Base-by-base conservation (phyloP, 306 rosid species). In the Carpinus viminea region DNA sequence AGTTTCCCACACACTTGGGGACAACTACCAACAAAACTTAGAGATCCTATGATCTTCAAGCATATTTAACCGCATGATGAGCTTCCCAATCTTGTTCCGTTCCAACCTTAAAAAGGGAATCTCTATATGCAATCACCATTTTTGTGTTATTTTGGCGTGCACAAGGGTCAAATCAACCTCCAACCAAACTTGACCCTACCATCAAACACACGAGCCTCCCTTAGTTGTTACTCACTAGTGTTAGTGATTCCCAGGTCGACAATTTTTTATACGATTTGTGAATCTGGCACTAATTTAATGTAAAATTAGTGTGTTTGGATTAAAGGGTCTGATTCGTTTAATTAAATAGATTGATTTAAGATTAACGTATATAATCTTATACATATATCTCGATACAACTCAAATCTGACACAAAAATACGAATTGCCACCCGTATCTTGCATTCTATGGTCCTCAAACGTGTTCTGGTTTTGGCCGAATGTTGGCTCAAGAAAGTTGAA, bases 91-190 rank as follows among this genome's bases (percentile, higher is more conserved):
- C 15, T 60, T 52, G n/a, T 47, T 8, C 45, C 45, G 73, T 79
- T 62, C 46, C 8, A 15, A n/a, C 24, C 15, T 20, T 20, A 15
- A 57, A 24, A 57, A 21, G 34, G 65, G 65, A 21, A 4, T 11
- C 15, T 3, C 34, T 20, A 24, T 73, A 21, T 73, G 8, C 28
- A 43, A 12, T 45, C 21, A 31, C 4, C 5, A 3, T 41, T 41
- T 41, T 41, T 41, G 34, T 2, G 62, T 5, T 31, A 60, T 21
- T 34, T 51, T 24, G 7, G 45, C 45, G 8, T 41, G 45, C 45
- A 41, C 26, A 55, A 21, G 60, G 55, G 73, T 72, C 77, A 50
- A 38, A 72, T 51, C n/a, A 28, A 75, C 51, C 55, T 75, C 61
- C 72, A 11, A 31, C 79, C 31, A 75, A 62, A 66, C 64, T 64